Conservation (phyloP, 805 yeast species). For the Kodamaea hsintzibuensis region DNA sequence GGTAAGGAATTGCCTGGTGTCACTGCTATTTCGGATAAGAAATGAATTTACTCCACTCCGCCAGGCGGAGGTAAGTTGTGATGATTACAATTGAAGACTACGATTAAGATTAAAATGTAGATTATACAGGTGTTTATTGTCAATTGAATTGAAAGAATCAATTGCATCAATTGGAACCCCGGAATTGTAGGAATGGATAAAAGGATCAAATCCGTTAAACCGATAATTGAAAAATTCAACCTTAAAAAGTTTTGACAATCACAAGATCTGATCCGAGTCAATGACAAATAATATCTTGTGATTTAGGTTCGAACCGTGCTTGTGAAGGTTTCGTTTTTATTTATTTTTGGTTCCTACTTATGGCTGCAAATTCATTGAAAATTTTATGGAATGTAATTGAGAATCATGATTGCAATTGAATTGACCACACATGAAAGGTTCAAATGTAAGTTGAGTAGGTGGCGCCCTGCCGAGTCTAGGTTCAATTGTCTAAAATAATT, state of each 20-base stretch:
- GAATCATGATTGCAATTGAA: no score
- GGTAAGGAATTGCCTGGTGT: constrained; percentile 99
- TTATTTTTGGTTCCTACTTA: background rate
- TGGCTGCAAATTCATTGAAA: background rate
- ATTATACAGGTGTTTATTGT: background rate
- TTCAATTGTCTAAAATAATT: no score
- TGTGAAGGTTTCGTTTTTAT: background rate
- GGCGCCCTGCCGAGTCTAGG: no score
- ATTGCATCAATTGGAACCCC: background rate
- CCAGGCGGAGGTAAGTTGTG: background rate
- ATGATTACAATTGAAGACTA: background rate
- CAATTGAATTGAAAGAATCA: background rate
- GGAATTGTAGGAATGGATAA: background rate
- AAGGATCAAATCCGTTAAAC: background rate
- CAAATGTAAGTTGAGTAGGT: no score
- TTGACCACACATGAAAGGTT: no score
- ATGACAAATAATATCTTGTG: background rate
- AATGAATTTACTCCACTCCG: constrained; percentile 10
- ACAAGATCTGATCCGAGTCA: background rate
- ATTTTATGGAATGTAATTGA: no score
- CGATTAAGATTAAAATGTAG: background rate
- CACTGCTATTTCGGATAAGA: constrained; percentile 79
- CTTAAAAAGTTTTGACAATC: background rate
- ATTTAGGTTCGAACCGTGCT: background rate
- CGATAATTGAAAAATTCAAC: background rate